Evolutionary conservation across 306 rosid species (phyloP).

Genomic region (Fagus crenata): DNA sequence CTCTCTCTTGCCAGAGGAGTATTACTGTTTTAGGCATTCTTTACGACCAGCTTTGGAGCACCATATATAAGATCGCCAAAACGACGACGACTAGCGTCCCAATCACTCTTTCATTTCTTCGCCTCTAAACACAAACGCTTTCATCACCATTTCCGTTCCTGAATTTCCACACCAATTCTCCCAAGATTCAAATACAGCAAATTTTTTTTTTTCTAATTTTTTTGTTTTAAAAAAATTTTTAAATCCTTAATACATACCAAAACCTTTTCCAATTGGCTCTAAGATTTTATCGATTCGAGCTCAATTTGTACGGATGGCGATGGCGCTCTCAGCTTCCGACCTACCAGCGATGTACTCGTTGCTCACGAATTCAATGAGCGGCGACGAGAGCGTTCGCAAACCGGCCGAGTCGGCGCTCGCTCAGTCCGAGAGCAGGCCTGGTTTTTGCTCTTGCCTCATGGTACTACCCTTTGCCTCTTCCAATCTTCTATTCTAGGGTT

Average conservation of each 20-base stretch:
- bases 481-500: conserved; percentile 42
- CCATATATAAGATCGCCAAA: neutral
- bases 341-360: conserved; percentile 79
- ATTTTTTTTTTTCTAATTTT: too few species aligned
- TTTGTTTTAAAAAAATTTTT: too few species aligned
- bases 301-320: conserved; percentile 22
- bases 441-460: conserved; percentile 90
- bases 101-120: conserved; percentile 9
- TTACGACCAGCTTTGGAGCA: neutral
- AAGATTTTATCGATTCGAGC: neutral
- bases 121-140: neutral
- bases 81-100: conserved; percentile 22
- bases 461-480: conserved; percentile 24
- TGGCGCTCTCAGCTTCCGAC: conserved; percentile 76
- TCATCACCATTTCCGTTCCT: neutral
- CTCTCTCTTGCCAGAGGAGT: neutral
- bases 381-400: conserved; percentile 63
- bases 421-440: conserved; percentile 77
- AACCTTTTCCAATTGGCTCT: neutral
- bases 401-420: conserved; percentile 80
- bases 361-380: conserved; percentile 76
- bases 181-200: too few species aligned
- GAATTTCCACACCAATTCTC: neutral
- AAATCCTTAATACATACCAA: too few species aligned
- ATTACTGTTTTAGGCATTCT: neutral